phyloP scores from a whole-genome alignment of 225 moss, liverwort and hornwort genomes.

The Anthoceros angustus region DNA sequence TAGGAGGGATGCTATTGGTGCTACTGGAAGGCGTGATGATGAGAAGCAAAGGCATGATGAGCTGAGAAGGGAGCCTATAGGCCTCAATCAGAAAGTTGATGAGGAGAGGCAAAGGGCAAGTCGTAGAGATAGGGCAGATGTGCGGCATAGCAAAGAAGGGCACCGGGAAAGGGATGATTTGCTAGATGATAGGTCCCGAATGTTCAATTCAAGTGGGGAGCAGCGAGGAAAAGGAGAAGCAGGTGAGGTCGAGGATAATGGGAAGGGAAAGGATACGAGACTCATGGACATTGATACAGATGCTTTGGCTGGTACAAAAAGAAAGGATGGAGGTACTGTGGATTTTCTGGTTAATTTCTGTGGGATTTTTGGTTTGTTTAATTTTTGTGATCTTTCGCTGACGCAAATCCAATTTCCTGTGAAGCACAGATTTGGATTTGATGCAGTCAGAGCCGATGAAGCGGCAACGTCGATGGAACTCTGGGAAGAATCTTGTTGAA shows the following conservation, averaged over 20 bases:
- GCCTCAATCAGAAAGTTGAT: neutral
- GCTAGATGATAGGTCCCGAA: neutral
- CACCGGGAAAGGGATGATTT: conserved; percentile 8
- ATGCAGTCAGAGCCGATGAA: conserved; percentile 68
- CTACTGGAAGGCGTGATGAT: neutral
- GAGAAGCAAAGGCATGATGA: neutral
- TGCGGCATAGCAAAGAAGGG: conserved; percentile 7
- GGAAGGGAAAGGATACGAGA: conserved; percentile 31
- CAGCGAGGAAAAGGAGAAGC: conserved; percentile 2
- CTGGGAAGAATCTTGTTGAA: conserved; percentile 35
- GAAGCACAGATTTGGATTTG: conserved; percentile 37
- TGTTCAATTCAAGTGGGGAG: neutral
- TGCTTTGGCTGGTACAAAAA: conserved; percentile 47
- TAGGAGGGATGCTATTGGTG: neutral
- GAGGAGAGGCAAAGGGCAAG: neutral
- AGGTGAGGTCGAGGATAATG: conserved; percentile 16
- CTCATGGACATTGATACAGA: conserved; percentile 79
- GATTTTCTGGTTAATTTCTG: neutral
- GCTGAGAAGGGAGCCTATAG: neutral
- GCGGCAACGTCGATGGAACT: conserved; percentile 84
- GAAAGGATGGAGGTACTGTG: conserved; percentile 60
- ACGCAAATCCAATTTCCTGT: neutral
- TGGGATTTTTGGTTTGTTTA: neutral
- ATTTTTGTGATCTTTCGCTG: neutral
- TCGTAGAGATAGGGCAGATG: neutral